Base-by-base conservation (phyloP, 1,139 yeast genomes). In the Suhomyces atakaporum region DNA sequence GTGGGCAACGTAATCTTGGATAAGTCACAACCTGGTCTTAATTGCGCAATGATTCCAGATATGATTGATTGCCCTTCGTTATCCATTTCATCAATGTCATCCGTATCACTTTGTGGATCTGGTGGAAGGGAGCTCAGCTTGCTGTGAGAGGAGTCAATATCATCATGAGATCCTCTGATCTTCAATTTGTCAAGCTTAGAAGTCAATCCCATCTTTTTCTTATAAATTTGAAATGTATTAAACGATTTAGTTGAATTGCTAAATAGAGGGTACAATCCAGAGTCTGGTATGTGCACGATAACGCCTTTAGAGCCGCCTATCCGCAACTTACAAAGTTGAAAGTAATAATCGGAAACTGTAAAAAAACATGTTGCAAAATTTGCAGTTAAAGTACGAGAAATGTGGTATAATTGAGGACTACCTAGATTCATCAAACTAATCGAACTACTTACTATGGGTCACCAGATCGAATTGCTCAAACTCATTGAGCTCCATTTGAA, bases 1-100 rank as follows among this genome's bases (percentile, higher is more conserved):
- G 98, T 92, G 2, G 98, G 98, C 36, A 92, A 72, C 0, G 98
- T 90, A 48, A 92, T 92, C 52, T 89, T 77, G 1, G 96, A 74
- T 44, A 92, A 71, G 56, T 92, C 98, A 45, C 87, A 81, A 1
- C 97, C 97, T 0, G 95, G 96, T 49, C 96, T 79, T 55, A 92
- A 73, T 62, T 90, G 97, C 14, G 95, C 70, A 40, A 92, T 90
- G 39, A 92, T 87, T 10, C 92, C 88, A 71, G 86, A 69, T 38
- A 92, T 67, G 36, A 92, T 88, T 35, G 81, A 84, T 60, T 89
- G 96, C 19, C 90, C 90, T 43, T 90, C 92, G 41, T 81, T 88
- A 54, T 89, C 97, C 29, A 90, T 77, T 56, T 90, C 97, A 59
- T 90, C 97, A 33, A 88, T 76, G 58, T 89, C 97, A 58, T 81